These are phyloP conservation scores for Sporothrix mexicana DNA, from an alignment of 2,329 filamentous ascomycete genomes.

Conservation along the genomic window DNA sequence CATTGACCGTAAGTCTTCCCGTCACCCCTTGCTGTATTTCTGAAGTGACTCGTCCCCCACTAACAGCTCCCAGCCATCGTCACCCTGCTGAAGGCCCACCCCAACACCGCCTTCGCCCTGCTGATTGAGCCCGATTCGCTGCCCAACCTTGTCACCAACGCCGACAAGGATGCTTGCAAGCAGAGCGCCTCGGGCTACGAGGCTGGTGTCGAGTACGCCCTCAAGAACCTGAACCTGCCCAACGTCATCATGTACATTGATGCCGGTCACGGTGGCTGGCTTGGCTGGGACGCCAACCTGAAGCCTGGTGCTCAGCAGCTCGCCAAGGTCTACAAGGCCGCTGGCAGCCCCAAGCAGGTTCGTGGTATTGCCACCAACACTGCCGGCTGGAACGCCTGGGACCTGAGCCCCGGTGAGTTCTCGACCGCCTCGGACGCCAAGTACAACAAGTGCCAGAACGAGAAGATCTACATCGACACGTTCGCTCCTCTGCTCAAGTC, in stretches of 20 bases:
- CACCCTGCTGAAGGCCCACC: slow-evolving; percentile 57
- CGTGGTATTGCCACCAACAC: slow-evolving; percentile 50
- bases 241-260: slow-evolving; percentile 70
- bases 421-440: slow-evolving; percentile 50
- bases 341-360: slow-evolving; percentile 48
- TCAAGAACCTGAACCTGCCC: slow-evolving; percentile 61
- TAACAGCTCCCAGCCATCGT: slow-evolving; percentile 50
- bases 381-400: slow-evolving; percentile 51
- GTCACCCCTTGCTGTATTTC: neutral
- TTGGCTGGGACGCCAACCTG: slow-evolving; percentile 66
- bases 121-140: slow-evolving; percentile 66
- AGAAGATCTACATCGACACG: slow-evolving; percentile 51
- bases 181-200: slow-evolving; percentile 61
- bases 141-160: slow-evolving; percentile 67
- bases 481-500: slow-evolving; percentile 48
- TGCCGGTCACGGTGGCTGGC: slow-evolving; percentile 68
- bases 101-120: slow-evolving; percentile 54
- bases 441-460: slow-evolving; percentile 52
- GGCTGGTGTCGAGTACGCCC: slow-evolving; percentile 61
- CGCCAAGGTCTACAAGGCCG: slow-evolving; percentile 48
- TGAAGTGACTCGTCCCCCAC: neutral
- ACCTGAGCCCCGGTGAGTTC: slow-evolving; percentile 48
- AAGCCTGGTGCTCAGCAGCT: slow-evolving; percentile 49
- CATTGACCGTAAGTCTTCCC: slow-evolving; percentile 47
- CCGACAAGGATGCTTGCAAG: slow-evolving; percentile 59